A percentile compares a stretch with the other conserved stretches of the same genome.
Evolutionary conservation across 2,329 filamentous ascomycete genomes (phyloP).

Genomic region (Neoarthrinium moseri): DNA sequence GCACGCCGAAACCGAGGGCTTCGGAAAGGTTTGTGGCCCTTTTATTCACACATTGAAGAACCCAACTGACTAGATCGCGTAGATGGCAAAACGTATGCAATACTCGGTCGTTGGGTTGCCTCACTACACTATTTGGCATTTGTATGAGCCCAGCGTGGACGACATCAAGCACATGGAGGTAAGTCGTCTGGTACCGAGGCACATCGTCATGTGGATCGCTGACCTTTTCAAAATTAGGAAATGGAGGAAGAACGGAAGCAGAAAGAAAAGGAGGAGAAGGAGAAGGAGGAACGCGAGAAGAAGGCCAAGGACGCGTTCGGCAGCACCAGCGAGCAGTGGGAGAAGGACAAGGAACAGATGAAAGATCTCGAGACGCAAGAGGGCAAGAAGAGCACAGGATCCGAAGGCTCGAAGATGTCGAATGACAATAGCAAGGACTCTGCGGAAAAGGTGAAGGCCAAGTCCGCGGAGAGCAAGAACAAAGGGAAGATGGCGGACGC

Average conservation of each 20-base stretch:
- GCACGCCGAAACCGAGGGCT: slow-evolving; percentile 96
- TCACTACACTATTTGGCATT: slow-evolving; percentile 98
- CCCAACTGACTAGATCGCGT: slow-evolving; percentile 12
- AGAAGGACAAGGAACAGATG: slow-evolving; percentile 82
- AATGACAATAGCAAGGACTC: slow-evolving; percentile 4
- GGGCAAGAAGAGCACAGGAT: slow-evolving; percentile 38
- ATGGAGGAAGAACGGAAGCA: slow-evolving; percentile 87
- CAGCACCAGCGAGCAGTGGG: slow-evolving; percentile 77
- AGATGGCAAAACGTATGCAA: slow-evolving; percentile 97
- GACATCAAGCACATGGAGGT: slow-evolving; percentile 96
- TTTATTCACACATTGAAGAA: neutral
- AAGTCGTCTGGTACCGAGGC: slow-evolving; percentile 18
- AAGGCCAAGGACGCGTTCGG: slow-evolving; percentile 81
- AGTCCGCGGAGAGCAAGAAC: slow-evolving; percentile 10
- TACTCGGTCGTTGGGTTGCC: slow-evolving; percentile 94
- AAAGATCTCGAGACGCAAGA: slow-evolving; percentile 64
- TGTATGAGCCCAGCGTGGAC: slow-evolving; percentile 98
- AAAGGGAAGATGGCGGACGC: slow-evolving; percentile 4
- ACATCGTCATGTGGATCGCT: no score
- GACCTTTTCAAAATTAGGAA: slow-evolving; percentile 53
- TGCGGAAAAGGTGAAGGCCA: slow-evolving; percentile 15
- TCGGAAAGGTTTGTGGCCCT: slow-evolving; percentile 77
- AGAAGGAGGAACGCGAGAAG: slow-evolving; percentile 69
- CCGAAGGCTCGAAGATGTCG: slow-evolving; percentile 17
- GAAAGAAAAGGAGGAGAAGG: slow-evolving; percentile 76